A percentile compares a stretch with the other conserved stretches of the same genome.
These are phyloP conservation scores for Phytophthora sp. DNA, from an alignment of 352 stramenopile species.

Conservation along the genomic window DNA sequence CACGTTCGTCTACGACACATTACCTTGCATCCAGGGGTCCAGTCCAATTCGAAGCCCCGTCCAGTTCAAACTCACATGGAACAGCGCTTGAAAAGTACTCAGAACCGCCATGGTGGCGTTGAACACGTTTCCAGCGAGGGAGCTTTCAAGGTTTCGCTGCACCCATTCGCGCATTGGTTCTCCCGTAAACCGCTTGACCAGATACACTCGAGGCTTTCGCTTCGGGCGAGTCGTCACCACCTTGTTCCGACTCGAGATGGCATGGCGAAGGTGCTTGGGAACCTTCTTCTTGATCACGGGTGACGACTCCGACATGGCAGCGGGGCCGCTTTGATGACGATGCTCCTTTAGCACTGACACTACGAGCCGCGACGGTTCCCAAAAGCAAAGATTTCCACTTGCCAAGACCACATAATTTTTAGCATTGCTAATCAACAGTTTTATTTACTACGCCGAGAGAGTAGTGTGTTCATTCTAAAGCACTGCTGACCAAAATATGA, in stretches of 20 bases:
- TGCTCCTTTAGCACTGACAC: slow-evolving; percentile 14
- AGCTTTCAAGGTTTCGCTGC: slow-evolving; percentile 78
- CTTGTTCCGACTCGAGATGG: slow-evolving; percentile 32
- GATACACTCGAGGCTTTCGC: slow-evolving; percentile 39
- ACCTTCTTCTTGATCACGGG: slow-evolving; percentile 27
- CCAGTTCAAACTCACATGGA: slow-evolving; percentile 76
- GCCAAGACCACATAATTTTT: not conserved
- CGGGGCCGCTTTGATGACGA: too few species aligned
- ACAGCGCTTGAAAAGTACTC: slow-evolving; percentile 69
- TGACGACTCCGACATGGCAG: slow-evolving; percentile 25
- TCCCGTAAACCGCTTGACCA: slow-evolving; percentile 40
- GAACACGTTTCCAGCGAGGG: slow-evolving; percentile 49
- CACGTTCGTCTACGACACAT: not conserved
- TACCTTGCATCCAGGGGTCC: slow-evolving; percentile 59
- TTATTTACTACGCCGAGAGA: too few species aligned
- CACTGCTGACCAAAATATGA: too few species aligned
- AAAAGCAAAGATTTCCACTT: too few species aligned
- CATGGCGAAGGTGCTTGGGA: slow-evolving; percentile 47
- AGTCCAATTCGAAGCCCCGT: slow-evolving; percentile 32
- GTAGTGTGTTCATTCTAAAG: too few species aligned
- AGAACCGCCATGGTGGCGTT: slow-evolving; percentile 52
- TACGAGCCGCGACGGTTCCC: slow-evolving; percentile 7
- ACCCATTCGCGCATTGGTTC: slow-evolving; percentile 71
- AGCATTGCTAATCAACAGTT: too few species aligned
- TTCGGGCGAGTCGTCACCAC: slow-evolving; percentile 11